Conservation (phyloP, 2,329 filamentous ascomycete species). For the Mycosphaerelloides madeirae region DNA sequence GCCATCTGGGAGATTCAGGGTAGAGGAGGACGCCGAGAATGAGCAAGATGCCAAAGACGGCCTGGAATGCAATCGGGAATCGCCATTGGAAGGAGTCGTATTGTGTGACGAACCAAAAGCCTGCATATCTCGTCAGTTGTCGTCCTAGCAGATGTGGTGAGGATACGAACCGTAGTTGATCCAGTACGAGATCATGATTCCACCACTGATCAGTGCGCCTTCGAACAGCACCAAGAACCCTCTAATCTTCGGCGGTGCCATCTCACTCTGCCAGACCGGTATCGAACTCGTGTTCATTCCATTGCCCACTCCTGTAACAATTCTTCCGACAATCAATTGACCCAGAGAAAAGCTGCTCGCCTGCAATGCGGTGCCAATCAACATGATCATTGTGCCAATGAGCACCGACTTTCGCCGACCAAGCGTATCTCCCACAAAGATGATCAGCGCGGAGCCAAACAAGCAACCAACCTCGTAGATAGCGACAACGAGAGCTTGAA, state of each 20-base stretch:
- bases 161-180: conserved; percentile 27
- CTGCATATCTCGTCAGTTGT: conserved; percentile 32
- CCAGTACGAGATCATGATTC: conserved; percentile 49
- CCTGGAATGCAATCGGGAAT: conserved; percentile 53
- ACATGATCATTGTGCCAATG: conserved; percentile 54
- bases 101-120: conserved; percentile 35
- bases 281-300: conserved; percentile 37
- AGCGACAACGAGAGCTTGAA: conserved; percentile 35
- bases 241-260: conserved; percentile 84
- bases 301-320: conserved; percentile 47
- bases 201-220: conserved; percentile 65
- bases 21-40: conserved; percentile 45
- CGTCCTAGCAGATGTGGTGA: conserved; percentile 29
- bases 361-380: conserved; percentile 58
- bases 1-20: conserved; percentile 56
- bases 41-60: conserved; percentile 51
- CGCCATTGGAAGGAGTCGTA: conserved; percentile 46
- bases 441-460: conserved; percentile 37
- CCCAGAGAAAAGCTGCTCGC: conserved; percentile 44
- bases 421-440: conserved; percentile 53
- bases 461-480: conserved; percentile 26
- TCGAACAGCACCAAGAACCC: conserved; percentile 93
- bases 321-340: conserved; percentile 46
- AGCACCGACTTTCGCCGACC: conserved; percentile 56
- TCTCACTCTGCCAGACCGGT: conserved; percentile 46